Percentiles rank a stretch among this genome's conserved stretches.
Conservation (phyloP, 164 flowering plant genomes). For the Liquidambar formosana region DNA sequence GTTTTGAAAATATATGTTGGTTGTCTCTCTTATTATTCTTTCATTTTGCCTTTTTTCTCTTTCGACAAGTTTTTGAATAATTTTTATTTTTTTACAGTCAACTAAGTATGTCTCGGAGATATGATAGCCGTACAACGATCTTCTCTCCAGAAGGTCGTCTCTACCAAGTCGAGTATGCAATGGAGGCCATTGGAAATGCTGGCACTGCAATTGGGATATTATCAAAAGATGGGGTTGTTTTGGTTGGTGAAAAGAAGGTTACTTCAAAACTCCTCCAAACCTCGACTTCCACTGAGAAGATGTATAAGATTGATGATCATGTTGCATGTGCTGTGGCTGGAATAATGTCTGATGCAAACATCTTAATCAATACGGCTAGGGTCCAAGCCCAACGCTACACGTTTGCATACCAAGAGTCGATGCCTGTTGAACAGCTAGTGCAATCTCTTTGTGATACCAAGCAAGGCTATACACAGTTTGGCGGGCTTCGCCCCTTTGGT, state of each 20-base stretch:
- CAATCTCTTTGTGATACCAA: slow-evolving; percentile 70
- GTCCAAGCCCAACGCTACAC: slow-evolving; percentile 69
- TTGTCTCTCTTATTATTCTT: no score
- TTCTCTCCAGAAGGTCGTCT: slow-evolving; percentile 76
- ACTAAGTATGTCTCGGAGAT: slow-evolving; percentile 81
- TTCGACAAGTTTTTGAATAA: no score
- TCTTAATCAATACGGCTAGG: slow-evolving; percentile 61
- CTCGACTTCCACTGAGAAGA: slow-evolving; percentile 60
- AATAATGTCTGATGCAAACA: slow-evolving; percentile 77
- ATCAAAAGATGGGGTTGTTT: slow-evolving; percentile 61
- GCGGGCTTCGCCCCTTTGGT: slow-evolving; percentile 71
- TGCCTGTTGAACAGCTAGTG: slow-evolving; percentile 74
- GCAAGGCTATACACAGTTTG: slow-evolving; percentile 72
- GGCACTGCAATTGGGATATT: slow-evolving; percentile 62
- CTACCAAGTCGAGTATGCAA: slow-evolving; percentile 74
- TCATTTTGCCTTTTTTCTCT: no score
- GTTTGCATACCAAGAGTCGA: slow-evolving; percentile 60
- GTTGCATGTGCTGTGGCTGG: slow-evolving; percentile 77
- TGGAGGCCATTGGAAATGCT: slow-evolving; percentile 79
- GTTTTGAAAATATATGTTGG: no score
- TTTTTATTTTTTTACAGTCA: no score
- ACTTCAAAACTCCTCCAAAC: slow-evolving; percentile 62
- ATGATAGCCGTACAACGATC: slow-evolving; percentile 73
- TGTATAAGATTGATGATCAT: slow-evolving; percentile 75
- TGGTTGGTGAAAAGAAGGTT: slow-evolving; percentile 70